phyloP scores from a whole-genome alignment of 1,284 basidiomycete species.

The Flammula alnicola region DNA sequence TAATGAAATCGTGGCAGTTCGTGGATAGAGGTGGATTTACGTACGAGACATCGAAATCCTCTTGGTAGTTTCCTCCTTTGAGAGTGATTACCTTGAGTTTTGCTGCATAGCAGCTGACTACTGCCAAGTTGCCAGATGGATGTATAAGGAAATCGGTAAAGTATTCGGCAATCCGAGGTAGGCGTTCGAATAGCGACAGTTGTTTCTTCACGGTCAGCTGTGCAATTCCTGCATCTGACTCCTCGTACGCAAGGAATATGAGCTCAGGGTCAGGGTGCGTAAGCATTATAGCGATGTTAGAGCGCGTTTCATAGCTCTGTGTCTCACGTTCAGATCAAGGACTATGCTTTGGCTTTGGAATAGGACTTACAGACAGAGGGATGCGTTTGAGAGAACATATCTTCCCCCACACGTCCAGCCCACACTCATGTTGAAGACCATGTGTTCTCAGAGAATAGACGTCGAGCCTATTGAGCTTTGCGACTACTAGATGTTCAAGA shows the following conservation, averaged over 20 bases:
- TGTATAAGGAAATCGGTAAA: conserved; percentile 67
- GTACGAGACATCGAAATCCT: conserved; percentile 69
- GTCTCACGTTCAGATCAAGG: conserved; percentile 12
- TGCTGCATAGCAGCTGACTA: conserved; percentile 68
- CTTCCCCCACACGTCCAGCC: conserved; percentile 67
- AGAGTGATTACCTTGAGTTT: conserved; percentile 67
- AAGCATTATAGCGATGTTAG: conserved; percentile 64
- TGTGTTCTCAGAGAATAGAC: conserved; percentile 64
- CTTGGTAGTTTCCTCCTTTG: conserved; percentile 53
- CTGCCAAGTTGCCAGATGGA: conserved; percentile 60
- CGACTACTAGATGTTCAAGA: conserved; percentile 67
- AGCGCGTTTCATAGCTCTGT: conserved; percentile 46
- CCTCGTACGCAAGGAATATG: conserved; percentile 58
- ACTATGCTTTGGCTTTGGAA: background rate
- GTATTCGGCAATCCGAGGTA: conserved; percentile 65
- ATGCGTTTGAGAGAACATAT: conserved; percentile 59
- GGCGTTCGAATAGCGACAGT: conserved; percentile 58
- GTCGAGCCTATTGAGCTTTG: conserved; percentile 65
- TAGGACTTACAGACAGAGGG: conserved; percentile 50
- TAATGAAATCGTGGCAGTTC: background rate
- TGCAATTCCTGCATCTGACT: conserved; percentile 38
- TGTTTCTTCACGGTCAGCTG: conserved; percentile 46
- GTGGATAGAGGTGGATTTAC: conserved; percentile 30
- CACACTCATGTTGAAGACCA: conserved; percentile 61
- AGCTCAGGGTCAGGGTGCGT: conserved; percentile 77